Evolutionary conservation across 2,329 filamentous ascomycete genomes (phyloP).

Genomic region (Colletotrichum sp.): DNA sequence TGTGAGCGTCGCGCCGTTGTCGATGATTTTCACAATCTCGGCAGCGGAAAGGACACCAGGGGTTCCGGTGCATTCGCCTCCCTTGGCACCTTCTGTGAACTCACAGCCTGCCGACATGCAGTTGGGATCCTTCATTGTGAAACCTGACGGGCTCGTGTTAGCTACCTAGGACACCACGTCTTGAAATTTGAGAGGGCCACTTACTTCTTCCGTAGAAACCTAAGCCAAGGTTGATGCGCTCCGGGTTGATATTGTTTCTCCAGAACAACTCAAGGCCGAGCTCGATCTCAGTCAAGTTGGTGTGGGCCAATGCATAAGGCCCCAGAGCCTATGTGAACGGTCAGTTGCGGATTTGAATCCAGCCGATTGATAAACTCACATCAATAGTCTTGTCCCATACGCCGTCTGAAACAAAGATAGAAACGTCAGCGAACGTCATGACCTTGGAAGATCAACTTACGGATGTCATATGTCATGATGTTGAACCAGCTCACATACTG

Average conservation of each 20-base stretch:
- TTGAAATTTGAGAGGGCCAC: neutral
- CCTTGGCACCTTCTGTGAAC: neutral
- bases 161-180: neutral
- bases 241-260: constrained; percentile 29
- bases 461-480: constrained; percentile 50
- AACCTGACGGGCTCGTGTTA: neutral
- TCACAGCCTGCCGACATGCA: neutral
- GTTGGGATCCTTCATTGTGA: neutral
- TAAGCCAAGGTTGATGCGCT: constrained; percentile 31
- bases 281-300: constrained; percentile 36
- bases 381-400: constrained; percentile 28
- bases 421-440: neutral
- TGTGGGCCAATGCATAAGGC: constrained; percentile 29
- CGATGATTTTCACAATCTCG: constrained; percentile 30
- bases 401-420: neutral
- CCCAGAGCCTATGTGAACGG: neutral
- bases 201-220: constrained; percentile 22
- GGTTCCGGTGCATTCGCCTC: neutral
- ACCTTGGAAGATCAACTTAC: neutral
- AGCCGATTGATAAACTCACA: constrained; percentile 16
- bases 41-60: neutral
- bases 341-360: neutral
- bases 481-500: constrained; percentile 34
- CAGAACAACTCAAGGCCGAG: constrained; percentile 26
- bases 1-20: neutral